Conservation (phyloP, 2,329 filamentous ascomycete species). For the Pyricularia pennisetigena region DNA sequence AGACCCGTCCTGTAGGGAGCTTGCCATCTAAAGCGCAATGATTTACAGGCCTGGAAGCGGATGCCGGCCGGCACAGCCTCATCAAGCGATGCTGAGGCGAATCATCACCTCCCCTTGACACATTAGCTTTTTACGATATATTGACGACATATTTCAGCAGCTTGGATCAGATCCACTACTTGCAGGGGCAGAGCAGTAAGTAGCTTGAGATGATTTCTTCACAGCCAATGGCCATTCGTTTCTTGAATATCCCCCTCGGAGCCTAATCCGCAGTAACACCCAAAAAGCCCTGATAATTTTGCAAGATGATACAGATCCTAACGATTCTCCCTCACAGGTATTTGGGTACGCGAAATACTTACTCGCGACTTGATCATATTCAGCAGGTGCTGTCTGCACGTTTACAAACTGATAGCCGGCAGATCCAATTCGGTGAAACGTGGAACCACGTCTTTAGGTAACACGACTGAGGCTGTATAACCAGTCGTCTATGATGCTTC, state of each 20-base stretch:
- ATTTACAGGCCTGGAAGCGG: not conserved
- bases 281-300: no score
- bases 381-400: not conserved
- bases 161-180: not conserved
- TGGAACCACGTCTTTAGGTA: not conserved
- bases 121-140: not conserved
- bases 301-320: no score
- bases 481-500: not conserved
- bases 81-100: not conserved
- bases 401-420: not conserved
- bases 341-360: no score
- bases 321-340: no score
- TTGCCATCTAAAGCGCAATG: not conserved
- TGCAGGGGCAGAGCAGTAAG: no score
- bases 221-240: no score
- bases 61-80: not conserved
- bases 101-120: not conserved
- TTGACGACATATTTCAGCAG: not conserved
- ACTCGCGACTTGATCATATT: no score
- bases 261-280: no score
- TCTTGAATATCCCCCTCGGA: no score
- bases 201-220: no score
- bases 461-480: not conserved
- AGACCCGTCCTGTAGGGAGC: not conserved
- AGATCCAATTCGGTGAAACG: not conserved